phyloP scores from a whole-genome alignment of 2,329 filamentous ascomycete genomes.

The Hyphodiscus sp. region DNA sequence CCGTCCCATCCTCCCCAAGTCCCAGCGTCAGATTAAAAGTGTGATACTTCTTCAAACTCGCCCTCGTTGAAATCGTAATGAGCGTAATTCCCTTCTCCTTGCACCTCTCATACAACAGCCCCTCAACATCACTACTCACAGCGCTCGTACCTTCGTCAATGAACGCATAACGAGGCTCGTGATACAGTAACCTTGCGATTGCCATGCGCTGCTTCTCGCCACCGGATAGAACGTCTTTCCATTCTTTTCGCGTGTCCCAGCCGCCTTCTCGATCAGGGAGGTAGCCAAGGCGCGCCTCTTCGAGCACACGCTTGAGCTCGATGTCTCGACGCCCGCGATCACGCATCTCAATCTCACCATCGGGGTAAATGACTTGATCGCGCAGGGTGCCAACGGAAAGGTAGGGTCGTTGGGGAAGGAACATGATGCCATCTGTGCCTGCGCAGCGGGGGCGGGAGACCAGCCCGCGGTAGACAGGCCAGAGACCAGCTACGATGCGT shows the following conservation, averaged over 20 bases:
- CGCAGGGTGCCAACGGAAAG: slow-evolving; percentile 86
- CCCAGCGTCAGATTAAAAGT: slow-evolving; percentile 84
- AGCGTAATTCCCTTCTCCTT: slow-evolving; percentile 93
- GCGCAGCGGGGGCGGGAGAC: slow-evolving; percentile 77
- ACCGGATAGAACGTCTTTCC: slow-evolving; percentile 96
- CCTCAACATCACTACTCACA: slow-evolving; percentile 90
- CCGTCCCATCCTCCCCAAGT: slow-evolving; percentile 70
- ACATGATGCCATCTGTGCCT: slow-evolving; percentile 94
- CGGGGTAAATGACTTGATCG: slow-evolving; percentile 96
- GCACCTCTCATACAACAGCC: slow-evolving; percentile 83
- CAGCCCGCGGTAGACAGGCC: slow-evolving; percentile 92
- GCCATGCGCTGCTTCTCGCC: slow-evolving; percentile 96
- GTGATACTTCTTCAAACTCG: slow-evolving; percentile 92
- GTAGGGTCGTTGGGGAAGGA: slow-evolving; percentile 89
- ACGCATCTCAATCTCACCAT: slow-evolving; percentile 91
- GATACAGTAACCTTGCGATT: slow-evolving; percentile 84
- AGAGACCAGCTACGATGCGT: slow-evolving; percentile 82
- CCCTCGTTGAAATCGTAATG: slow-evolving; percentile 92
- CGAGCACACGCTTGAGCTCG: slow-evolving; percentile 71
- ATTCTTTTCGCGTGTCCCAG: slow-evolving; percentile 94
- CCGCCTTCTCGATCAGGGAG: slow-evolving; percentile 87
- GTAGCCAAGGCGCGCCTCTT: slow-evolving; percentile 81
- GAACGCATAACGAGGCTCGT: slow-evolving; percentile 90
- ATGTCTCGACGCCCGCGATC: slow-evolving; percentile 70
- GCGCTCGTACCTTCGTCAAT: slow-evolving; percentile 94